Evolutionary conservation across 805 yeast species (phyloP), one percentile per base, ranked within the genome.

Genomic region (Sungouiella blattae): DNA sequence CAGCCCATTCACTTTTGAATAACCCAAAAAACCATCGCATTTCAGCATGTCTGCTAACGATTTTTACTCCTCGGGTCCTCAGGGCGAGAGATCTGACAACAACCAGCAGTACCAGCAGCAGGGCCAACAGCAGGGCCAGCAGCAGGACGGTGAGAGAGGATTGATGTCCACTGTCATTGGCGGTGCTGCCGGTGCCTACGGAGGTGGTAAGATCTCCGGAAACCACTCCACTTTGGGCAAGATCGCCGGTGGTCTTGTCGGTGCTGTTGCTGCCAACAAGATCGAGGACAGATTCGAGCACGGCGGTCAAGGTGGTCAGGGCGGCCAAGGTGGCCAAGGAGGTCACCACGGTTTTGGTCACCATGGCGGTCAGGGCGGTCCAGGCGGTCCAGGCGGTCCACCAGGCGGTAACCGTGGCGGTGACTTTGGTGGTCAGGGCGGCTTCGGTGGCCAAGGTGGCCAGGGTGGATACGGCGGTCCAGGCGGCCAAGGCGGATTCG

Each of bases 21-120:
- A 11, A 12, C 14, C 3, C 25, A 17, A 18, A 9, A 11, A 29
- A n/a, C n/a, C 14, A 26, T n/a, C n/a, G n/a, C n/a, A n/a, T n/a
- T n/a, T n/a, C 31, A 32, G 15, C 11, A 75, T 75, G 80, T 74
- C 80, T 36, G 78, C 78, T 41, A 73, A 74, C 75, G 79, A 74
- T 37, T 75, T 65, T 53, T 75, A 75, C 53, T 60, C 56, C 40
- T 63, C 73, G 8, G 74, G 71, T 33, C 64, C 53, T 6, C 41
- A 51, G 34, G 55, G 57, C 26, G 32, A 37, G 14, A 34, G 47
- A 23, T 24, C 27, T 35, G 38, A 39, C 33, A 28, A 30, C 39
- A 25, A 39, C 28, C 36, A 42, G 28, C 53, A 52, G 40, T 39
- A 39, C 35, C 41, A 37, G 26, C 21, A 33, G 16, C 37, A 40